Base-by-base conservation (phyloP, 31 red algal species). In the Odonthalia washingtoniensis region DNA sequence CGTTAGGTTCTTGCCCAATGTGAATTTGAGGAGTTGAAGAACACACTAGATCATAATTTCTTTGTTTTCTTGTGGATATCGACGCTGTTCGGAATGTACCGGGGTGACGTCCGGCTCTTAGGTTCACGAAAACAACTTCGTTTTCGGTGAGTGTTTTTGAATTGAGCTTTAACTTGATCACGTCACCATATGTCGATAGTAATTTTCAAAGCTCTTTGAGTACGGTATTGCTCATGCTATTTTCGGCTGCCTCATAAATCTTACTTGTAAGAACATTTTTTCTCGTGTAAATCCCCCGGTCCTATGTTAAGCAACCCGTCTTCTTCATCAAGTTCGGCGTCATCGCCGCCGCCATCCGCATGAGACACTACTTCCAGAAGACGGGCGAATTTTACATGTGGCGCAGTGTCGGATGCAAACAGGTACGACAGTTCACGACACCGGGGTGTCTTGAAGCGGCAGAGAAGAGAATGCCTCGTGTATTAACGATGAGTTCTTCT, bases 11-110 rank as follows among this genome's bases (percentile, higher is more conserved):
- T 61, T 24, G 52, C 14, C 14, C 14, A 61, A 61, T 24, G 16
- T 24, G 24, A 61, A 14, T 24, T 61, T 14, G 14, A 14, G 52
- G 24, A 61, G 52, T 24, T 61, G 14, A 17, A 14, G 14, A 14
- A 61, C 52, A 61, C 24, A 61, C 24, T 73, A 73, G 26, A 30
- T 62, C 84, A 87, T 87, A 52, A 87, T 77, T 34, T 78, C 72
- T 30, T 62, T 77, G 0, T 87, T 87, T 0, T 3, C 62, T 38
- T n/a, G 84, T 28, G 84, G 72, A 36, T 87, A 87, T 14, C 52
- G 52, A 24, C 24, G 52, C 52, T 61, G 52, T 24, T 61, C 24
- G 14, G 52, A 14, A 61, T 24, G 24, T 17, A 61, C 14, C 52
- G 52, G 52, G 24, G 24, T 61, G 14, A 24, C 24, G 24, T 61